These are phyloP conservation scores for Arxiozyma heterogenica DNA, from an alignment of 1,139 yeast genomes.

Conservation along the genomic window DNA sequence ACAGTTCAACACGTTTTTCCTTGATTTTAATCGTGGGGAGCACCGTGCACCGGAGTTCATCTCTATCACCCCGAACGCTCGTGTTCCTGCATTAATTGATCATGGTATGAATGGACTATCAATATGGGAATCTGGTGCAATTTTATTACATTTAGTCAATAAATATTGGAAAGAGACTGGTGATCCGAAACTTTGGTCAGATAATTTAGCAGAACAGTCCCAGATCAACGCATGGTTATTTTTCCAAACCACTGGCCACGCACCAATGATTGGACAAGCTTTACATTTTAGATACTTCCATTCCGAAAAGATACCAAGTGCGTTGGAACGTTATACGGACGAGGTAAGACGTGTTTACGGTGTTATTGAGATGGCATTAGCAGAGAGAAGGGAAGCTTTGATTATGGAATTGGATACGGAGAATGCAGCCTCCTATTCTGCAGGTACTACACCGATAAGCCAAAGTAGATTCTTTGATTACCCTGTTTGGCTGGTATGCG, in stretches of 20 bases:
- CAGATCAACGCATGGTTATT: constrained; percentile 84
- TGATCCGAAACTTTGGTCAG: constrained; percentile 73
- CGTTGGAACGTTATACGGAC: constrained; percentile 83
- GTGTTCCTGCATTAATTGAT: constrained; percentile 90
- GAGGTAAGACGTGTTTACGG: constrained; percentile 92
- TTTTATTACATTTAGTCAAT: constrained; percentile 65
- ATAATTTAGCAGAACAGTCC: constrained; percentile 71
- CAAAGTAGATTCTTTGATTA: constrained; percentile 83
- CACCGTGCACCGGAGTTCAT: constrained; percentile 91
- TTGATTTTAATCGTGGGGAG: constrained; percentile 84
- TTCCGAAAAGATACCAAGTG: constrained; percentile 76
- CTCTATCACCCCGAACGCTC: constrained; percentile 83
- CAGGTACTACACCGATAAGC: constrained; percentile 80
- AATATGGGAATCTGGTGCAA: constrained; percentile 93
- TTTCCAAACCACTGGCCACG: constrained; percentile 93
- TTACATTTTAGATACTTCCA: constrained; percentile 89
- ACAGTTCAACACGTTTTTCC: constrained; percentile 70
- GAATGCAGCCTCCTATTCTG: constrained; percentile 78
- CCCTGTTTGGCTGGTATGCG: constrained; percentile 94
- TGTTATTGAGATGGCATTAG: constrained; percentile 89
- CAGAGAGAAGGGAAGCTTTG: constrained; percentile 83
- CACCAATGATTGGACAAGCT: constrained; percentile 98
- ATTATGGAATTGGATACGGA: constrained; percentile 87
- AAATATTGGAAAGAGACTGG: constrained; percentile 62
- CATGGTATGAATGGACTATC: constrained; percentile 72